Base-by-base conservation (phyloP, 1,284 basidiomycete species). In the Trametes hirsuta region DNA sequence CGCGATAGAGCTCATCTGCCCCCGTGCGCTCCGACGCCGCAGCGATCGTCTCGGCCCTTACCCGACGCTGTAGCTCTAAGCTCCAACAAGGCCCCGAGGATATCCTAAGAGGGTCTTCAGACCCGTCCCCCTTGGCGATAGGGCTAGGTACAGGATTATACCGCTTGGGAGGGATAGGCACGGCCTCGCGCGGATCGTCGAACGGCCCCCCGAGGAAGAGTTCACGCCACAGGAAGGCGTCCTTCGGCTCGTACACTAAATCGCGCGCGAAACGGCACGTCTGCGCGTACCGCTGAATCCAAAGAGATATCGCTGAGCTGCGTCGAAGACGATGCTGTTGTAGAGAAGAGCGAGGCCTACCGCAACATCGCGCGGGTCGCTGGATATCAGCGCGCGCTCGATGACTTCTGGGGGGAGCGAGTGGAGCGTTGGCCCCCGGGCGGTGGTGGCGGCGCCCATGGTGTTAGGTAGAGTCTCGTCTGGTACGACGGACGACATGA, bases 171-270 rank as follows among this genome's bases (percentile, higher is more conserved):
- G 61, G 61, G 24, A 53, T 14, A 0, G 51, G 42, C 14, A 67
- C 42, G 10, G 72, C 69, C 47, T 71, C 66, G 24, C 80, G 77
- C n/a, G 83, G 84, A 67, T 87, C 82, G 66, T 90, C 88, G 69
- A 87, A 88, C 14, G 81, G 78, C 40, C 74, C 73, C 24, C 70
- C 60, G 35, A 87, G 79, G 72, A 85, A 87, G 25, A 90, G 75
- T 54, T 81, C 76, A 47, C 85, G 83, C 87, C 87, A 90, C 42
- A 90, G 78, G 68, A 82, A 82, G 54, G 83, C 80, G 72, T 87
- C 84, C 22, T 75, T 62, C 40, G 76, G 61, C 35, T 76, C 71
- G 66, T 84, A 83, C 40, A 87, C 78, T 48, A 88, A 72, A 30
- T 69, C 67, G 62, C 74, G 74, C 14, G 83, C 80, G 10, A 72